Percentiles rank a stretch among this genome's conserved stretches.
Conservation (phyloP, 2,329 filamentous ascomycete species). For the Fonsecaea multimorphosa region DNA sequence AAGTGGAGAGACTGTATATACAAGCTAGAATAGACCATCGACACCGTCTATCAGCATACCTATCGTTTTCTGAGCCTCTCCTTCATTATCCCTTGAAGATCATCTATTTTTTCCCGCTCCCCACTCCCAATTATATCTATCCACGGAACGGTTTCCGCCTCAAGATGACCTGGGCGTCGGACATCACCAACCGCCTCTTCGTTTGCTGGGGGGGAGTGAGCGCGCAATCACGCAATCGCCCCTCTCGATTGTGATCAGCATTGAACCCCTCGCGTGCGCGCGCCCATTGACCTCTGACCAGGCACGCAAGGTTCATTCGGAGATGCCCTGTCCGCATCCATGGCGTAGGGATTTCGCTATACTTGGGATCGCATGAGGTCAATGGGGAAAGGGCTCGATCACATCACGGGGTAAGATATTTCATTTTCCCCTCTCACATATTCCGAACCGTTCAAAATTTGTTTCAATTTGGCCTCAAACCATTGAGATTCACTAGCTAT, state of each 20-base stretch:
- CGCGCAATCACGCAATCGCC: conserved; percentile 34
- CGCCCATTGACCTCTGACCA: not conserved
- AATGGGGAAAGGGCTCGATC: no score
- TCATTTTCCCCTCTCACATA: no score
- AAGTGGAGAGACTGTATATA: not conserved
- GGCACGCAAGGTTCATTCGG: conserved; percentile 13
- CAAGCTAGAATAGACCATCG: not conserved
- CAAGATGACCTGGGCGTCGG: not conserved
- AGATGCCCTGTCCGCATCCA: conserved; percentile 18
- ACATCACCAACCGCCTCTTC: conserved; percentile 12
- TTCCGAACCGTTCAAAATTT: no score
- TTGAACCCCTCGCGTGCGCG: conserved; percentile 13
- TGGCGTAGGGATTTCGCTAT: conserved; percentile 1
- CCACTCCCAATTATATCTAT: not conserved
- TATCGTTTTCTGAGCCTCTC: not conserved
- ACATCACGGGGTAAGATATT: not conserved
- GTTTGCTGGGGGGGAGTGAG: not conserved
- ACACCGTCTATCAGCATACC: not conserved
- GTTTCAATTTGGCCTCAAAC: no score
- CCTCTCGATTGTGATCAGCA: conserved; percentile 33
- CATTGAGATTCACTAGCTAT: no score
- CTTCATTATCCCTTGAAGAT: not conserved
- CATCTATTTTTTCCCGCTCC: no score
- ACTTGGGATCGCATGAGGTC: conserved; percentile 15
- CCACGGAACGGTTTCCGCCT: conserved; percentile 4